phyloP scores from a whole-genome alignment of 805 yeast species.

The Metschnikowia santaceciliae region DNA sequence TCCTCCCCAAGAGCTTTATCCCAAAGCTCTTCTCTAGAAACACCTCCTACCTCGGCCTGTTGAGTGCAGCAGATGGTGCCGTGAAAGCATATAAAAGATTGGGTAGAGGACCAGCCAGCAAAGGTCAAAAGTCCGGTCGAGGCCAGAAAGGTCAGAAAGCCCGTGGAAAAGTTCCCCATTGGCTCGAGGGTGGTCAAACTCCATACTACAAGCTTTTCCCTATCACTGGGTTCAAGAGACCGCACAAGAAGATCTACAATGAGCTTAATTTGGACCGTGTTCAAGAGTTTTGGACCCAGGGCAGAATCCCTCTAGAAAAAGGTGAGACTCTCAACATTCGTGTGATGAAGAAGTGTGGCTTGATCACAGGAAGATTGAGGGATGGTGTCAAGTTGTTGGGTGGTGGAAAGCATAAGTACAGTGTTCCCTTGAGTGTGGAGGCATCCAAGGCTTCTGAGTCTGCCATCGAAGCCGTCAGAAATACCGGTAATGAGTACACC shows the following conservation, averaged over 20 bases:
- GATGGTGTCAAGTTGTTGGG: slow-evolving; percentile 84
- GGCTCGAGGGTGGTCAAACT: slow-evolving; percentile 99
- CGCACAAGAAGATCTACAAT: slow-evolving; percentile 47
- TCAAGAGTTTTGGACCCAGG: slow-evolving; percentile 64
- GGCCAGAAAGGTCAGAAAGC: slow-evolving; percentile 99
- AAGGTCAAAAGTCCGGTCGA: slow-evolving; percentile 93
- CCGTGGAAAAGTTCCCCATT: slow-evolving; percentile 80
- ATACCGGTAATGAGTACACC: slow-evolving; percentile 67
- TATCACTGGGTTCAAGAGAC: slow-evolving; percentile 79
- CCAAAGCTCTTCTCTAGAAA: slow-evolving; percentile 23
- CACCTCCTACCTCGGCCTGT: slow-evolving; percentile 47
- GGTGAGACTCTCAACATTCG: slow-evolving; percentile 71
- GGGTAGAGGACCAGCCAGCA: slow-evolving; percentile 94
- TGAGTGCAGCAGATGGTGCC: slow-evolving; percentile 61
- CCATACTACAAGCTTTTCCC: slow-evolving; percentile 83
- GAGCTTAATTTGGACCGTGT: slow-evolving; percentile 67
- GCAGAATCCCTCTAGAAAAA: slow-evolving; percentile 54
- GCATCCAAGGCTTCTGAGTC: slow-evolving; percentile 75
- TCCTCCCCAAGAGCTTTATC: background rate
- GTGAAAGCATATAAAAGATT: slow-evolving; percentile 62
- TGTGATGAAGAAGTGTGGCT: slow-evolving; percentile 70
- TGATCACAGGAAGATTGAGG: slow-evolving; percentile 63
- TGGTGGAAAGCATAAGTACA: slow-evolving; percentile 47
- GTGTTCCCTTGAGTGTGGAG: slow-evolving; percentile 68
- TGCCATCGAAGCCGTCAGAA: slow-evolving; percentile 73